A percentile compares a stretch with the other conserved stretches of the same genome.
These are phyloP conservation scores for Nitzschia putrida DNA, from an alignment of 108 stramenopile genomes.

Conservation along the genomic window DNA sequence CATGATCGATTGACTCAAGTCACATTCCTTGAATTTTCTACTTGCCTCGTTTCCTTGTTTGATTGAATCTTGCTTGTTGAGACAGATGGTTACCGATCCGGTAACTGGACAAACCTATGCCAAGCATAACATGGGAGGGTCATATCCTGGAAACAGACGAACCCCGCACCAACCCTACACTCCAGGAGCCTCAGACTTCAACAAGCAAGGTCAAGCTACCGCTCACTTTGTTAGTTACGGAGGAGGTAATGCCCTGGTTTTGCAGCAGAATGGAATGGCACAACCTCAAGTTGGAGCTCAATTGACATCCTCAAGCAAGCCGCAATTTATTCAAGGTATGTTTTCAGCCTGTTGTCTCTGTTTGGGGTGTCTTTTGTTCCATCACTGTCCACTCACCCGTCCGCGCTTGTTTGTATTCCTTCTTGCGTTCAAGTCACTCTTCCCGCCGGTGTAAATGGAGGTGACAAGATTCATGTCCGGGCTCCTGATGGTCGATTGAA, in stretches of 20 bases:
- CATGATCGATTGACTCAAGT: too few species aligned
- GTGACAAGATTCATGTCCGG: conserved; percentile 78
- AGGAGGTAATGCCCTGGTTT: conserved; percentile 80
- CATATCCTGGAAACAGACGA: conserved; percentile 71
- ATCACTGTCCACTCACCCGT: conserved; percentile 8
- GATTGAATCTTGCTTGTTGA: background rate
- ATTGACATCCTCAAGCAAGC: background rate
- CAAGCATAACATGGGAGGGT: conserved; percentile 28
- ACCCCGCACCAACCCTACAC: conserved; percentile 55
- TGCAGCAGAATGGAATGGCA: conserved; percentile 58
- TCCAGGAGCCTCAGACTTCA: conserved; percentile 57
- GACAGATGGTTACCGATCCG: conserved; percentile 27
- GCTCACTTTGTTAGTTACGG: conserved; percentile 83
- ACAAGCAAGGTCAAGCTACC: conserved; percentile 58
- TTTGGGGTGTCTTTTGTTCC: too few species aligned
- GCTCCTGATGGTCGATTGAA: conserved; percentile 80
- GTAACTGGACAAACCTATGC: conserved; percentile 41
- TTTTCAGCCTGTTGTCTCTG: background rate
- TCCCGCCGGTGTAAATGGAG: conserved; percentile 66
- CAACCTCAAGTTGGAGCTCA: conserved; percentile 18
- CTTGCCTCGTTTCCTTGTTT: too few species aligned
- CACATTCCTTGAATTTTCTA: too few species aligned
- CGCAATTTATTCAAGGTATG: conserved; percentile 45
- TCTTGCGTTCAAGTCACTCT: conserved; percentile 57
- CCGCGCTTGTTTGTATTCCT: conserved; percentile 7